These are phyloP conservation scores for Syncephalis fuscata DNA, from an alignment of 371 early-diverging fungal genomes.

Conservation along the genomic window DNA sequence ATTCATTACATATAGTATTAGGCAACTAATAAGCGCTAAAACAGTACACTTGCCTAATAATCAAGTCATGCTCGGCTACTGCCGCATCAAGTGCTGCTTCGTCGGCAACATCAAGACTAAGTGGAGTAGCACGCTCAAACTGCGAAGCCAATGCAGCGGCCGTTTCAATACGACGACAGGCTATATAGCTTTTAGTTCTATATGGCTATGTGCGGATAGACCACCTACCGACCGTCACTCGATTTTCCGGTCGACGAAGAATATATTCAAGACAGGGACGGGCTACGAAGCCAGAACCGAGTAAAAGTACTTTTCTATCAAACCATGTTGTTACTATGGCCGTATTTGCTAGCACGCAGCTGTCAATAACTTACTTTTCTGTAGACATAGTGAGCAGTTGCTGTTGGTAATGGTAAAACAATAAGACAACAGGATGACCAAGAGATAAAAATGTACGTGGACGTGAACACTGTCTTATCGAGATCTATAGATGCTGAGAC, in stretches of 20 bases:
- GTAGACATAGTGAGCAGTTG: no score
- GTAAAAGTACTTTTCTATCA: conserved; percentile 66
- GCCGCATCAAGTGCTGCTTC: conserved; percentile 69
- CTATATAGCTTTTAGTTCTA: conserved; percentile 16
- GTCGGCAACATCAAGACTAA: conserved; percentile 63
- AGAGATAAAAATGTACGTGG: no score
- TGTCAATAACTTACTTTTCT: no score
- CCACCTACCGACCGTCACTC: conserved; percentile 57
- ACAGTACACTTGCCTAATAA: conserved; percentile 25
- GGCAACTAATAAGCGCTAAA: background rate
- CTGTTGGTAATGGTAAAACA: no score
- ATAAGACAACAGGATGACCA: background rate
- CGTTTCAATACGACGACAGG: conserved; percentile 62
- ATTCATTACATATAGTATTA: conserved; percentile 2
- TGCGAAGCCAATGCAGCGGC: conserved; percentile 46
- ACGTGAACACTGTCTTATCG: no score
- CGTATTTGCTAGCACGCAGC: no score
- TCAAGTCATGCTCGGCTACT: conserved; percentile 70
- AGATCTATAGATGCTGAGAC: no score
- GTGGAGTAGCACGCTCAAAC: conserved; percentile 40
- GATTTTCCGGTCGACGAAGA: conserved; percentile 61
- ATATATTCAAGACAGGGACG: conserved; percentile 92
- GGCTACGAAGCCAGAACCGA: conserved; percentile 95
- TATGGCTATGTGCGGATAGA: background rate
- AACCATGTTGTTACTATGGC: background rate